Evolutionary conservation across 805 yeast species (phyloP).

Genomic region (Hemisphaericaspora nanyangensis): DNA sequence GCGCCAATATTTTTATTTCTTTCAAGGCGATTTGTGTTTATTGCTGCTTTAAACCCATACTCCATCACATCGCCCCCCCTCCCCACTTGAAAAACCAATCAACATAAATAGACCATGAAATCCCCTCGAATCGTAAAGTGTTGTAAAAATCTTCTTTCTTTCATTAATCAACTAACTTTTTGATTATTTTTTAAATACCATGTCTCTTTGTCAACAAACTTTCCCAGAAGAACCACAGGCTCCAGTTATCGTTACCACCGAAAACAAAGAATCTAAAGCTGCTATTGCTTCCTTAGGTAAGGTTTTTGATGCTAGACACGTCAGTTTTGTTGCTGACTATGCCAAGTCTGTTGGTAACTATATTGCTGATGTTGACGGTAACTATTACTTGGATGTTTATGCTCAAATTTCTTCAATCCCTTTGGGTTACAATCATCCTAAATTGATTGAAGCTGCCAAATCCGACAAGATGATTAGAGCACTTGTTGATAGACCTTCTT

Average conservation of each 20-base stretch:
- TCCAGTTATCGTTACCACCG: conserved; percentile 55
- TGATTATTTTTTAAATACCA: too few species aligned
- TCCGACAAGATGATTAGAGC: conserved; percentile 70
- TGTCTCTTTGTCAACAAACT: conserved; percentile 49
- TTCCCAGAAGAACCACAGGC: conserved; percentile 79
- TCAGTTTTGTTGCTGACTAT: conserved; percentile 74
- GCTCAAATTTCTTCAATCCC: conserved; percentile 85
- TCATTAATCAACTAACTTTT: too few species aligned
- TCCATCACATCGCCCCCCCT: too few species aligned
- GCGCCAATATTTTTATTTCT: too few species aligned
- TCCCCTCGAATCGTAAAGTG: too few species aligned
- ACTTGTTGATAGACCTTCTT: conserved; percentile 77
- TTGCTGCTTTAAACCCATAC: too few species aligned
- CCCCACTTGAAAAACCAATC: too few species aligned
- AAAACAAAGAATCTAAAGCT: conserved; percentile 59
- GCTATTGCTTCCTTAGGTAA: conserved; percentile 52
- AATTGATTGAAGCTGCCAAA: conserved; percentile 61
- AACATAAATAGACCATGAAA: too few species aligned
- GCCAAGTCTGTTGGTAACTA: conserved; percentile 74
- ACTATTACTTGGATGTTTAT: conserved; percentile 67
- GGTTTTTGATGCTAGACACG: conserved; percentile 69
- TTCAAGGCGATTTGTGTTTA: too few species aligned
- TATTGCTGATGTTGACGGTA: conserved; percentile 78
- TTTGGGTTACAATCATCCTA: conserved; percentile 83
- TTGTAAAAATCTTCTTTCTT: too few species aligned